Evolutionary conservation across 257 asterid genomes (phyloP).

Genomic region (Cordia subcordata): DNA sequence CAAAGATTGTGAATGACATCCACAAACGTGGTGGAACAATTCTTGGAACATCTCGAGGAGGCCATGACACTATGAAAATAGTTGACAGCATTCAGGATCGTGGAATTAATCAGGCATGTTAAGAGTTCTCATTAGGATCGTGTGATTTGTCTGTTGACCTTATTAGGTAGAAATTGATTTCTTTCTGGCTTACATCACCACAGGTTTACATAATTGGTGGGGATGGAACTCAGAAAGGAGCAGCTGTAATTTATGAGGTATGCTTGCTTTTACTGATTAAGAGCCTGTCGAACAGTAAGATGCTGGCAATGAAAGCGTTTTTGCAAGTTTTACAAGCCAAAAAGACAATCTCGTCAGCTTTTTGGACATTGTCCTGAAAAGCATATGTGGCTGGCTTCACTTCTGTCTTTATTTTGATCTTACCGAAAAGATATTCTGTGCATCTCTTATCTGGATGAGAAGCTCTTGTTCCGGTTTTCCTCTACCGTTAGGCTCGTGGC

Average conservation of each 20-base stretch:
- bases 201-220: slow-evolving; percentile 99
- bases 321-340: not conserved
- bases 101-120: slow-evolving; percentile 79
- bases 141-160: not conserved
- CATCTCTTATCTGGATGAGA: too few species aligned
- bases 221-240: slow-evolving; percentile 95
- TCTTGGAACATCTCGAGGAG: slow-evolving; percentile 95
- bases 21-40: slow-evolving; percentile 98
- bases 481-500: too few species aligned
- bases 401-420: not conserved
- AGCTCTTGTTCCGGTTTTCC: too few species aligned
- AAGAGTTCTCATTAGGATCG: slow-evolving; percentile 8
- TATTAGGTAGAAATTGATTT: slow-evolving; percentile 3
- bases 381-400: not conserved
- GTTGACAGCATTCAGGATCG: slow-evolving; percentile 98
- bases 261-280: slow-evolving; percentile 8
- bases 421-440: too few species aligned
- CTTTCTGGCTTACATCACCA: slow-evolving; percentile 30
- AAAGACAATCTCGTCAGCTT: not conserved
- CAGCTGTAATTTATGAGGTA: slow-evolving; percentile 82
- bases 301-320: not conserved
- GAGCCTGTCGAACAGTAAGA: not conserved
- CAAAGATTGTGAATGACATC: slow-evolving; percentile 79
- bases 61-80: slow-evolving; percentile 87
- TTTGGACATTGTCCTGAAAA: too few species aligned